These are phyloP conservation scores for Zygosaccharomyces gambellarensis DNA, from an alignment of 805 yeast species.

Conservation along the genomic window DNA sequence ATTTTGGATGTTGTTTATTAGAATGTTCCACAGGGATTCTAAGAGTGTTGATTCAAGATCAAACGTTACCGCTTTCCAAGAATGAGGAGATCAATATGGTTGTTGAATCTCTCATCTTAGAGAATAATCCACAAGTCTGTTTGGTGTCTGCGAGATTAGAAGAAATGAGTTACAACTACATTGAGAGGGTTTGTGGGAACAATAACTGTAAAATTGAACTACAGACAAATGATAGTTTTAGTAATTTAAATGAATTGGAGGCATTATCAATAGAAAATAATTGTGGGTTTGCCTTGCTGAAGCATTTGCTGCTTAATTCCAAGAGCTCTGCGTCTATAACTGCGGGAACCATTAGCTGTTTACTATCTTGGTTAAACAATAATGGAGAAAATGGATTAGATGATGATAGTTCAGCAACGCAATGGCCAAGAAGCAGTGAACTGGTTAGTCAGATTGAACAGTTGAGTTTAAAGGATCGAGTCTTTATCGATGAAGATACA, in stretches of 20 bases:
- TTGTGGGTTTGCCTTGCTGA: conserved; percentile 4
- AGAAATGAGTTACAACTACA: conserved; percentile 8
- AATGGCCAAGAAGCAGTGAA: background rate
- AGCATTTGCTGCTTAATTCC: conserved; percentile 6
- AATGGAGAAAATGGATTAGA: background rate
- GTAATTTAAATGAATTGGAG: conserved; percentile 2
- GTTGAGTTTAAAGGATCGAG: conserved; percentile 10
- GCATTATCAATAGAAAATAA: background rate
- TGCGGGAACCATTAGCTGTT: conserved; percentile 11
- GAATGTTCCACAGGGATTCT: conserved; percentile 11
- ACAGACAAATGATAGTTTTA: conserved; percentile 11
- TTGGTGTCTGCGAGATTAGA: conserved; percentile 20
- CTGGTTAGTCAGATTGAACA: conserved; percentile 5
- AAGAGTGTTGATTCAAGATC: conserved; percentile 17
- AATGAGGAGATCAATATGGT: conserved; percentile 16
- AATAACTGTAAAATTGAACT: conserved; percentile 13
- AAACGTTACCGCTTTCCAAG: conserved; percentile 2
- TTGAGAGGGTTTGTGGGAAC: conserved; percentile 9
- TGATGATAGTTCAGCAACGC: background rate
- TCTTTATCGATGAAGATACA: conserved; percentile 28
- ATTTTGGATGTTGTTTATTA: conserved; percentile 15
- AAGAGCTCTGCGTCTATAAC: conserved; percentile 8
- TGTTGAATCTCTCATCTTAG: conserved; percentile 13
- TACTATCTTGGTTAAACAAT: conserved; percentile 1
- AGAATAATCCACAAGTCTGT: conserved; percentile 17